Base-by-base conservation (phyloP, 495 filamentous ascomycete species). In the Saxophila tyrrhenica region DNA sequence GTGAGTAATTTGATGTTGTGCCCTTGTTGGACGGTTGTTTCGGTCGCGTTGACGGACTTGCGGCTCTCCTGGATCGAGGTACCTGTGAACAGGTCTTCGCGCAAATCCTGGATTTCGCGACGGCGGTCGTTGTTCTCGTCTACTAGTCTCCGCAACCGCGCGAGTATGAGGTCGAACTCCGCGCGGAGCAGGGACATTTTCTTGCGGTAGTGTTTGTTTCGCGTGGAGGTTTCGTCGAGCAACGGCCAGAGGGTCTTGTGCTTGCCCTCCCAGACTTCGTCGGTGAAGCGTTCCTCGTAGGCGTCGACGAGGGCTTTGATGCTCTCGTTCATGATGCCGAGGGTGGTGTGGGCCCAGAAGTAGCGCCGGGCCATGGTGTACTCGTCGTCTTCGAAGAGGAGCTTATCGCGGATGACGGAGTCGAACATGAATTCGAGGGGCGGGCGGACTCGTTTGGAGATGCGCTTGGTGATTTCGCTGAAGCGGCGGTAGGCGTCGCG, bases 341-440 rank as follows among this genome's bases (percentile, higher is more conserved):
- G 65, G 1, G 76, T 77, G 57, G 78, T 76, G 56, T 72, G 74
- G 15, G 73, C 74, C 73, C 74, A 80, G 59, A 81, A 80, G 60
- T 81, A 80, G 22, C 74, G 70, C 3, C 75, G 68, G 1, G 74
- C 76, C 63, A 73, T 77, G 25, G 75, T 78, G 57, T 76, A 80
- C 21, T 71, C 50, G 17, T 67, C 58, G 60, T 80, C 77, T 60
- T 81, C 78, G 62, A 81, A 81, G 8, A 79, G 67, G 22, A 79
- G 69, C 55, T 66, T 69, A 60, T 81, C 76, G 22, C 78, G 68
- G 16, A 74, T 62, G 15, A 61, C 61, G 20, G 59, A 54, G 52
- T 75, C 62, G 66, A 79, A 81, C 69, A 81, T 77, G 63, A 80
- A 81, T 8, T 73, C 67, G 13, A 70, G 64, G 63, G 75, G 74